Base-by-base conservation (phyloP, 2,329 filamentous ascomycete genomes). In the Chlorencoelia australis region DNA sequence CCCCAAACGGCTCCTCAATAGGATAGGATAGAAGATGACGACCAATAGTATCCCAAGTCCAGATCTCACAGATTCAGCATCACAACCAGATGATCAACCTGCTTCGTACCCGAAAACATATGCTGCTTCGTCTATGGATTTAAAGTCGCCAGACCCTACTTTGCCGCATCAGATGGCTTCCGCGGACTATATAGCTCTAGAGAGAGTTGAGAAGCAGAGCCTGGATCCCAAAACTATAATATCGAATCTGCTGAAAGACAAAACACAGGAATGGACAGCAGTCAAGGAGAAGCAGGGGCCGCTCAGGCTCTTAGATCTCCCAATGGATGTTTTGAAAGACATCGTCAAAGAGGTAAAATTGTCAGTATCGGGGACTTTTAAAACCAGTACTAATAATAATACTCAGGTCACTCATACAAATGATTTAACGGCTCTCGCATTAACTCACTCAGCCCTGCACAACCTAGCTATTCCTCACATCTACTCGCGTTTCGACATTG, bases 401-500 rank as follows among this genome's bases (percentile, higher is more conserved):
- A 24, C 37, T 35, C 52, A 86, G 82, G 71, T 88, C 36, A 83
- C 79, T 4, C 79, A 87, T 54, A 86, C 82, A 4, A 89, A 87
- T 57, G 84, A 91, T 57, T 67, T 91, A 42, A 85, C 81, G 0
- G 77, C 82, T 10, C 69, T 91, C 26, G 82, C 83, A 10, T 67
- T 86, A 41, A 82, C 82, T 28, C 83, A 86, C 60, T 86, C 83
- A 10, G 77, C 79, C 18, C 70, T 93, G 9, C 82, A 91, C 60
- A 68, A 69, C 28, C 69, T 91, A 37, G 75, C 82, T 1, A 77
- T 85, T 16, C 83, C 84, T 13, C 75, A 79, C 50, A 86, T 91
- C 46, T 91, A 91, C 62, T 82, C 81, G 13, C 75, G 82, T 42
- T 91, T 91, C 59, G 84, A 91, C 54, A 91, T 91, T 45, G 81